Evolutionary conservation across 2,329 filamentous ascomycete genomes (phyloP), one percentile per base, ranked within the genome.

Genomic region (Delphinella strobiligena): DNA sequence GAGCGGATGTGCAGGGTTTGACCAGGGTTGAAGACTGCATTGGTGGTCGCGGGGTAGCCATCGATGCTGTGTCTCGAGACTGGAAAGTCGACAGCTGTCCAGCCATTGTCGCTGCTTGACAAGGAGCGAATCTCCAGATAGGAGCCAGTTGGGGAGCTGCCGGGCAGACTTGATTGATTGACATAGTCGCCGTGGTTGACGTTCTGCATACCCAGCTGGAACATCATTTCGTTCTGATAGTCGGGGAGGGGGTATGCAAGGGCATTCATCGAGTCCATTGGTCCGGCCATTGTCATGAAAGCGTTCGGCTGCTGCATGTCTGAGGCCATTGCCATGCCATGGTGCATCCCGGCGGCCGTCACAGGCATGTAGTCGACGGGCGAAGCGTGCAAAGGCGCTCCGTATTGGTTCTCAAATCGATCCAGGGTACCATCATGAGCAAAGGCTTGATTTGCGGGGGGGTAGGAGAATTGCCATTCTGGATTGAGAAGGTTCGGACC

Each of bases 1-100:
- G 81, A 88, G 50, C 88, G 77, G 54, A 93, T 73, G 64, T 95
- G 89, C 37, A 96, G 68, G 1, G 87, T 93, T 63, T 94, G 83
- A 46, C 81, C 78, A 2, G 89, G 89, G 62, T 95, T 94, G 69
- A 93, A 93, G 54, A 94, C 88, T 49, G 83, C 79, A 11, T 66
- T 65, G 43, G 63, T 65, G 31, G 55, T 52, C 9, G 46, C 49
- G 34, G 72, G 68, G 50, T 71, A 76, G 24, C 74, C 71, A 49
- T 89, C 82, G 49, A 82, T 78, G 29, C 79, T 81, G 45, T 76
- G 79, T 44, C 79, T 79, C 46, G 58, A 54, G 15, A 45, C 41
- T 18, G 47, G 46, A 56, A 77, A 74, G 48, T 91, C 83, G 42
- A 95, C 78, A 49, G 82, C 75, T 37, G 76, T 78, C 88, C 88